phyloP scores from a whole-genome alignment of 2,329 filamentous ascomycete genomes.

The Penicillium concentricum region DNA sequence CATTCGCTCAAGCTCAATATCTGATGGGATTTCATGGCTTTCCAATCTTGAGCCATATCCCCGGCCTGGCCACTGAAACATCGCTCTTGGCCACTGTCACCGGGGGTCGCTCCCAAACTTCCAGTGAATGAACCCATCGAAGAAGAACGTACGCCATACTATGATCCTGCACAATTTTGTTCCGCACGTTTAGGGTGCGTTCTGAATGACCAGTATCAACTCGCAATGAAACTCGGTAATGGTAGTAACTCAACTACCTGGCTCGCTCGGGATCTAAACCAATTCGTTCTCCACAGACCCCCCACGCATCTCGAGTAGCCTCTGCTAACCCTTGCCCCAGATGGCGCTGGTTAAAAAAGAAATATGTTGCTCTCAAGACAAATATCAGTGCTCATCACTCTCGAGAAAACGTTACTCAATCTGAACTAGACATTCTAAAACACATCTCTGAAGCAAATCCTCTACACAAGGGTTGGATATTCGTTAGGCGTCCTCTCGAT shows the following conservation, averaged over 20 bases:
- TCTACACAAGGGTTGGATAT: neutral
- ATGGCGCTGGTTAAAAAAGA: neutral
- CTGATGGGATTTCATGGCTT: neutral
- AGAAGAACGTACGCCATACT: neutral
- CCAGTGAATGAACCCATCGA: neutral
- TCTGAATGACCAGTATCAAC: neutral
- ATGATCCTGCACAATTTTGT: neutral
- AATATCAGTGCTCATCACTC: neutral
- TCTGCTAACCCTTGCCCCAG: neutral
- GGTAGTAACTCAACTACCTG: neutral
- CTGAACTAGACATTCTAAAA: neutral
- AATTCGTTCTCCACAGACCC: neutral
- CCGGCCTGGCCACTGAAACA: neutral
- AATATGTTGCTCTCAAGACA: neutral
- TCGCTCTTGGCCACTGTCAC: neutral
- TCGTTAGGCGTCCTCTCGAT: neutral
- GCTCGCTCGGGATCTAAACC: neutral
- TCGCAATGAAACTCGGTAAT: neutral
- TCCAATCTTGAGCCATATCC: neutral
- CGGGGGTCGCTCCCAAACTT: neutral
- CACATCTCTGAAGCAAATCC: neutral
- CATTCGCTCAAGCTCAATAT: too few species aligned
- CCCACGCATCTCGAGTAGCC: neutral
- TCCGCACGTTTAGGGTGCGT: neutral
- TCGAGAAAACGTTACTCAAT: neutral